Evolutionary conservation across 306 rosid genomes (phyloP), one percentile per base, ranked within the genome.

Genomic region (Corylus avellana): DNA sequence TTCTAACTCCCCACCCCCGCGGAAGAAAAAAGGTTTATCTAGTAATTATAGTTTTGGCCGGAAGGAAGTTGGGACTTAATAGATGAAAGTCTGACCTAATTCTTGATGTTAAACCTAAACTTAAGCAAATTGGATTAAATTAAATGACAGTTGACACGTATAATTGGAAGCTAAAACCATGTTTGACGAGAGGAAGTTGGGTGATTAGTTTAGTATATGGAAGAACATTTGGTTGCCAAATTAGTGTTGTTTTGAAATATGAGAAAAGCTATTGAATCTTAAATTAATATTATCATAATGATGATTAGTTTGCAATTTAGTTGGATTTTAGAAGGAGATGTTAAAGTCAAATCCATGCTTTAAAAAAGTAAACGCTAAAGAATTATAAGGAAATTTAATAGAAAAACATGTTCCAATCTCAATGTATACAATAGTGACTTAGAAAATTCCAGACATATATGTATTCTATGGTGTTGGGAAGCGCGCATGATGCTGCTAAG

Each of bases 261-360:
- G 79, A 74, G 50, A 32, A 81, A 76, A 53, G 59, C 71, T 66
- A 73, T 68, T 42, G 62, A 78, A 57, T 67, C 55, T 55, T 64
- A 68, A 29, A 9, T 47, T 68, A 75, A 53, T 39, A 44, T 13
- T 44, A 7, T 25, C 2, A 12, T 16, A 48, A 58, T 71, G 53
- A 48, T 58, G 17, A 8, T 77, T 42, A 49, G 9, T 11, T 49
- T 27, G 13, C 13, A 29, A 18, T 14, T 73, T 71, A 35, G 44
- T 78, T 72, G 61, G 37, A 63, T 50, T 39, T 66, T 49, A 47
- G 71, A 17, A 66, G 70, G 29, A 18, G 51, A 14, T 46, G n/a
- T 63, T 72, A 76, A 85, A 82, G 85, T 84, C 85, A 86, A 77
- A 77, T 44, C 72, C 72, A 67, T 42, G 75, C 67, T 61, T 63